Conservation (phyloP, 805 yeast species). For the Candida odintsovae region DNA sequence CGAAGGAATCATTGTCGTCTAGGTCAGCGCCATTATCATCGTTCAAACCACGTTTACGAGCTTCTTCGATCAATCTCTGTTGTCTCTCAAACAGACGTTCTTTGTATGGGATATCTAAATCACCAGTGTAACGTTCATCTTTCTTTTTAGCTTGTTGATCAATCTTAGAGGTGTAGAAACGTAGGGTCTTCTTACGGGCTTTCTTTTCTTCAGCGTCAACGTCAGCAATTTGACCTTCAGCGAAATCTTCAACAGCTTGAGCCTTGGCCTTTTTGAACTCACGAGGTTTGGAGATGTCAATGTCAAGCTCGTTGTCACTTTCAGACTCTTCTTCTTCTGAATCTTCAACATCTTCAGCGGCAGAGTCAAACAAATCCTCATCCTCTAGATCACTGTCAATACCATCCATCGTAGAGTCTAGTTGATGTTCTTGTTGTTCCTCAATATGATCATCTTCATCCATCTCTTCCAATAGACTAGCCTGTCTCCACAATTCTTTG, state of each 20-base stretch:
- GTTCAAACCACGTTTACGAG: slow-evolving; percentile 73
- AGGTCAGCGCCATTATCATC: slow-evolving; percentile 50
- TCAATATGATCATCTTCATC: slow-evolving; percentile 1
- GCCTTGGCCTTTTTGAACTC: slow-evolving; percentile 34
- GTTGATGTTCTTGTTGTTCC: slow-evolving; percentile 17
- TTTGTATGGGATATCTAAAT: slow-evolving; percentile 83
- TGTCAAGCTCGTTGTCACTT: slow-evolving; percentile 31
- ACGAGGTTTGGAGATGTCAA: slow-evolving; percentile 51
- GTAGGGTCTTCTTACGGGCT: slow-evolving; percentile 70
- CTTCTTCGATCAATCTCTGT: slow-evolving; percentile 81
- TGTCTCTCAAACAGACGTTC: slow-evolving; percentile 90
- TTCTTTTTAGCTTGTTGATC: slow-evolving; percentile 73
- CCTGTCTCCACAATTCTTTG: slow-evolving; percentile 88
- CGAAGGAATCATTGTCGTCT: slow-evolving; percentile 41
- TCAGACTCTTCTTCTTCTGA: slow-evolving; percentile 12
- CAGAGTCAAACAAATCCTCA: slow-evolving; percentile 15
- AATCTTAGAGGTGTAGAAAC: slow-evolving; percentile 95
- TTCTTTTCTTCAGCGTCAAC: slow-evolving; percentile 85
- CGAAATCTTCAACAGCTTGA: slow-evolving; percentile 44
- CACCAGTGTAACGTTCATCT: slow-evolving; percentile 64
- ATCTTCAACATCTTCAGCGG: slow-evolving; percentile 8
- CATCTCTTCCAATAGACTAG: slow-evolving; percentile 41
- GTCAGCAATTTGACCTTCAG: slow-evolving; percentile 71
- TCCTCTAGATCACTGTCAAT: slow-evolving; percentile 12
- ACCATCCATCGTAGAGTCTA: slow-evolving; percentile 5